These are phyloP conservation scores for Cercophora newfieldiana DNA, from an alignment of 495 filamentous ascomycete species.

Conservation along the genomic window DNA sequence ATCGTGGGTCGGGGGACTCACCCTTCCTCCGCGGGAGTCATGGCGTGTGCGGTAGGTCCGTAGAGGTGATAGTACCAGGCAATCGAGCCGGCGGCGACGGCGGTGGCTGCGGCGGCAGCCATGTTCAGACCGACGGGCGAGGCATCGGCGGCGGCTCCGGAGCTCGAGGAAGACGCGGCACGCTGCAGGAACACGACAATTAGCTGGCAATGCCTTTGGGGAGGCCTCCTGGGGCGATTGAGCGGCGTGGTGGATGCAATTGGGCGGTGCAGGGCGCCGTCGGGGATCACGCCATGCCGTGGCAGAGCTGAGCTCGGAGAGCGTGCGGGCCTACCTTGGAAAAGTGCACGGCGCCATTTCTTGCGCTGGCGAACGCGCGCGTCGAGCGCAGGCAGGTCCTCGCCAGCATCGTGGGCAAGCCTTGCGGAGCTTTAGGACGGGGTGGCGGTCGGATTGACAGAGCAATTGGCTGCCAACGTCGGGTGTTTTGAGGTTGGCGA, in stretches of 20 bases:
- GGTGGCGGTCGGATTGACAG: constrained; percentile 37
- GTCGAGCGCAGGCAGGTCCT: constrained; percentile 77
- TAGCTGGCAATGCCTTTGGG: constrained; percentile 20
- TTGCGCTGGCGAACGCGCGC: constrained; percentile 72
- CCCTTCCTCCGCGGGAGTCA: constrained; percentile 97
- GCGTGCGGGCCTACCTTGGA: constrained; percentile 49
- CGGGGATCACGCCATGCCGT: constrained; percentile 35
- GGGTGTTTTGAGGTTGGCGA: constrained; percentile 30
- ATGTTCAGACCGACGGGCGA: constrained; percentile 70
- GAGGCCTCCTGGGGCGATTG: not conserved
- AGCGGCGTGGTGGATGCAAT: constrained; percentile 16
- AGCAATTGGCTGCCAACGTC: constrained; percentile 44
- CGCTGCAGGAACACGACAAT: constrained; percentile 52
- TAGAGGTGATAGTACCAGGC: constrained; percentile 97
- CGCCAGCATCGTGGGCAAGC: constrained; percentile 74
- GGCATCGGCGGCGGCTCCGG: constrained; percentile 54
- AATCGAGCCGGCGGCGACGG: constrained; percentile 80
- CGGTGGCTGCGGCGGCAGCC: constrained; percentile 78
- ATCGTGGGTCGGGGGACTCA: constrained; percentile 54
- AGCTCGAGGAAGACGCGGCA: constrained; percentile 58
- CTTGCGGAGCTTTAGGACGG: constrained; percentile 46
- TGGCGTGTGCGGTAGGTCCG: constrained; percentile 80
- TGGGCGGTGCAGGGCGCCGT: constrained; percentile 19
- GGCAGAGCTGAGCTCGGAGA: not conserved
- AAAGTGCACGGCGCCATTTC: constrained; percentile 59